Percentiles rank a stretch among this genome's conserved stretches.
Evolutionary conservation across 2,329 filamentous ascomycete species (phyloP).

Genomic region (Penicillium sp.): DNA sequence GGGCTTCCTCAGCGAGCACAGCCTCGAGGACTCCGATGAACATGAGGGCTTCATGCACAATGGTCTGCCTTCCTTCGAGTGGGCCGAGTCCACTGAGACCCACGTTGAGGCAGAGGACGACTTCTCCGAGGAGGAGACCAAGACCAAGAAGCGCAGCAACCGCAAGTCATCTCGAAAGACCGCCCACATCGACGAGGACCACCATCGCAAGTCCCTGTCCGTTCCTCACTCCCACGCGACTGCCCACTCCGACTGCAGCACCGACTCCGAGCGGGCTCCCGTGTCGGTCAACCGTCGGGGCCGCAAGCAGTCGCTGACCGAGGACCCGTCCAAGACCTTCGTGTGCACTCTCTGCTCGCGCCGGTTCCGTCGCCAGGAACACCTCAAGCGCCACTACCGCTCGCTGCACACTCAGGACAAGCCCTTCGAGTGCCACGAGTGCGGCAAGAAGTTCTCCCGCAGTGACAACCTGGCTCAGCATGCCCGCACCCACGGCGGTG

Average conservation of each 20-base stretch:
- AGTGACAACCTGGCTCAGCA: conserved; percentile 98
- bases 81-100: conserved; percentile 37
- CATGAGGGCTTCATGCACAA: conserved; percentile 60
- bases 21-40: conserved; percentile 74
- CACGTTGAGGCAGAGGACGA: conserved; percentile 45
- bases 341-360: conserved; percentile 95
- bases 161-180: conserved; percentile 46
- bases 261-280: conserved; percentile 42
- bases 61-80: conserved; percentile 61
- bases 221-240: conserved; percentile 42
- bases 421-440: conserved; percentile 96
- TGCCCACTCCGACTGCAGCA: conserved; percentile 46
- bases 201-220: conserved; percentile 36
- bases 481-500: conserved; percentile 85
- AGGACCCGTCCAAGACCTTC: conserved; percentile 97
- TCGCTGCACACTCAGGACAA: conserved; percentile 98
- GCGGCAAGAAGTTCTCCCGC: conserved; percentile 98
- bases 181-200: conserved; percentile 48
- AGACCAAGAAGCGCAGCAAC: conserved; percentile 49
- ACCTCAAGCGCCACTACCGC: conserved; percentile 97
- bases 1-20: conserved; percentile 71
- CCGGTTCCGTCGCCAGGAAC: conserved; percentile 95
- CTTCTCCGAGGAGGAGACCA: conserved; percentile 43
- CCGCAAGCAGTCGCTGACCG: conserved; percentile 96
- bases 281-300: conserved; percentile 80